A percentile compares a stretch with the other conserved stretches of the same genome.
These are phyloP conservation scores for Dactylis glomerata DNA, from an alignment of 176 grass and related monocot species.

Conservation along the genomic window DNA sequence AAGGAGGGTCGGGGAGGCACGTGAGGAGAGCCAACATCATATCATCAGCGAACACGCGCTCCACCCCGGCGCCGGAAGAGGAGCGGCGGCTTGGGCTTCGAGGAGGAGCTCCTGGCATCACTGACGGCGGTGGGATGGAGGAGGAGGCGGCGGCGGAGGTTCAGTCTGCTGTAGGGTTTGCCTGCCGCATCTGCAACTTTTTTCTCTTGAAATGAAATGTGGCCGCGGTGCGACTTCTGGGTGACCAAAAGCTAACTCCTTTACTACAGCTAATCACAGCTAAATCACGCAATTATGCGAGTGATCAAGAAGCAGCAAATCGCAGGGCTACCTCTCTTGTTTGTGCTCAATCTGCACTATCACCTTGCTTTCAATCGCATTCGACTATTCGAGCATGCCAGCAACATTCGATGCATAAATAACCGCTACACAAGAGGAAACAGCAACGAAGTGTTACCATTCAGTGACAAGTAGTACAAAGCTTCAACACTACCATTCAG, in stretches of 20 bases:
- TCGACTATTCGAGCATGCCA: no score
- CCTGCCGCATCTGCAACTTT: neutral
- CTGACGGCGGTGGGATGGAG: neutral
- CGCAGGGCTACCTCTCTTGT: neutral
- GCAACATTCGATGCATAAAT: no score
- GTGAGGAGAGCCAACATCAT: neutral
- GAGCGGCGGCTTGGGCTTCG: neutral
- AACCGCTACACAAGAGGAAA: no score
- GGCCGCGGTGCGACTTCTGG: neutral
- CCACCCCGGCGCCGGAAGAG: neutral
- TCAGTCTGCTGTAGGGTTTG: neutral
- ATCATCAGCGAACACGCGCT: neutral
- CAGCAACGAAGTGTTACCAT: no score
- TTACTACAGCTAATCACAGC: neutral
- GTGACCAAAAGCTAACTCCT: neutral
- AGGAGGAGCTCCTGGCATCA: neutral
- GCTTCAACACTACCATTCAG: no score
- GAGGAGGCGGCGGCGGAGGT: neutral
- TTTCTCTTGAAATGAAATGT: neutral
- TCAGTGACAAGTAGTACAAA: no score
- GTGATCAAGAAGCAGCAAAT: neutral
- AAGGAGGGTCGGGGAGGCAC: constrained; percentile 1
- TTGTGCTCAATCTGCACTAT: neutral
- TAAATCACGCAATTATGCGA: neutral
- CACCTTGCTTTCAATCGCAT: neutral